Evolutionary conservation across 345 rosid genomes (phyloP).

Genomic region (Ceriops zippeliana): DNA sequence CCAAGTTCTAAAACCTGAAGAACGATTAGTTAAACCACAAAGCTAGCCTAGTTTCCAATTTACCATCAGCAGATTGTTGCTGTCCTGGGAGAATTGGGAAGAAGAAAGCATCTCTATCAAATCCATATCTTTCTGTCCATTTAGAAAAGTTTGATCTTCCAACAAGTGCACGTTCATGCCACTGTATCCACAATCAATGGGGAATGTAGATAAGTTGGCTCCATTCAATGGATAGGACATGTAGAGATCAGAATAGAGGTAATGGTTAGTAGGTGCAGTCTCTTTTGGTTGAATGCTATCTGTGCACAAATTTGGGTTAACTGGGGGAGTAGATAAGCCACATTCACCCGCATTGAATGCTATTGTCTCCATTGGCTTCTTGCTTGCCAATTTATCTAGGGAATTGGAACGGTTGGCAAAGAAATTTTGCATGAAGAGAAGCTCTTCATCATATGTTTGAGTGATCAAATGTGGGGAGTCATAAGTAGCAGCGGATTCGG

Average conservation of each 20-base stretch:
- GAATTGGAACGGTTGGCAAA: slow-evolving; percentile 33
- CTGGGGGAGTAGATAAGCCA: slow-evolving; percentile 18
- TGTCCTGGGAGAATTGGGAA: slow-evolving; percentile 37
- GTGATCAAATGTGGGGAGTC: slow-evolving; percentile 30
- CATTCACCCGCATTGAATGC: background rate
- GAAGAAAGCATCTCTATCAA: slow-evolving; percentile 90
- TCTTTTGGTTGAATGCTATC: background rate
- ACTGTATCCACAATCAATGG: slow-evolving; percentile 15
- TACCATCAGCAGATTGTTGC: slow-evolving; percentile 6
- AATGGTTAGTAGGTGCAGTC: slow-evolving; percentile 19
- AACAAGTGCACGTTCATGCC: slow-evolving; percentile 12
- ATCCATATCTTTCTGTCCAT: slow-evolving; percentile 70
- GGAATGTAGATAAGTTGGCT: slow-evolving; percentile 19
- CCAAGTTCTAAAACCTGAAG: background rate
- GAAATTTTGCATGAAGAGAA: slow-evolving; percentile 59
- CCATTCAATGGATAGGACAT: slow-evolving; percentile 58
- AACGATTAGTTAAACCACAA: background rate
- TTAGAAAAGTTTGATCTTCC: slow-evolving; percentile 26
- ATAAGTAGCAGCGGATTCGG: slow-evolving; percentile 22
- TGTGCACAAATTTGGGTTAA: slow-evolving; percentile 3
- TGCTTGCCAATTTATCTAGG: slow-evolving; percentile 18
- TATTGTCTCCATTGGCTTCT: slow-evolving; percentile 4
- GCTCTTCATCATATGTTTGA: slow-evolving; percentile 57
- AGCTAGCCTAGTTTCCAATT: background rate
- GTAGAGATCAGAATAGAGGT: slow-evolving; percentile 57